Evolutionary conservation across 192 early-diverging fungal genomes (phyloP).

Genomic region (Borealophlyctis nickersoniae): DNA sequence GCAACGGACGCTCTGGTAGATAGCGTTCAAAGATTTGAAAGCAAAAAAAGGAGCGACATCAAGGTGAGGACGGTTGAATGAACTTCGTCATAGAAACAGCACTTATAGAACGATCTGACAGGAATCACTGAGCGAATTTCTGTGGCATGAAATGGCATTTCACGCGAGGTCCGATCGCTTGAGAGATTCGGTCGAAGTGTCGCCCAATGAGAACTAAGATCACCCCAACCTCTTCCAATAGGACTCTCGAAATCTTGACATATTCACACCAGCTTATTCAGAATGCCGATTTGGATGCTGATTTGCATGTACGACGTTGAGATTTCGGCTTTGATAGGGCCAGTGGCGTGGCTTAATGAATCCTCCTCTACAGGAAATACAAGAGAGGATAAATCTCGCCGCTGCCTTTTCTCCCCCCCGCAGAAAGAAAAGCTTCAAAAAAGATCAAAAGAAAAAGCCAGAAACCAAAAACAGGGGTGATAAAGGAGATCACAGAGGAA

Average conservation of each 20-base stretch:
- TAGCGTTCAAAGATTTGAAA: constrained; percentile 31
- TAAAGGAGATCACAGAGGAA: too few relatives aligned
- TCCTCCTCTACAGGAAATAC: neutral
- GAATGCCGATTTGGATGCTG: constrained; percentile 16
- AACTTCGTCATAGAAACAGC: neutral
- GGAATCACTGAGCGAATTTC: constrained; percentile 16
- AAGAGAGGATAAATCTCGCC: neutral
- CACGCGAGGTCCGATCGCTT: too few relatives aligned
- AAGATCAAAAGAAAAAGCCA: too few relatives aligned
- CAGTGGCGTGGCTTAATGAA: neutral
- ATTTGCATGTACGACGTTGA: constrained; percentile 11
- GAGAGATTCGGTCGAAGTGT: too few relatives aligned
- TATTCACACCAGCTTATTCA: constrained; percentile 25
- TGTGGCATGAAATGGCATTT: constrained; percentile 25
- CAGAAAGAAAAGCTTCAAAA: neutral
- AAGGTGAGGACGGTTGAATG: constrained; percentile 3
- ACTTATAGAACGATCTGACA: neutral
- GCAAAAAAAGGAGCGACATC: constrained; percentile 27
- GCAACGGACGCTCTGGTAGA: constrained; percentile 29
- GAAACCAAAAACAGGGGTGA: too few relatives aligned
- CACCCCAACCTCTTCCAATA: too few relatives aligned
- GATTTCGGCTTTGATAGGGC: too few relatives aligned
- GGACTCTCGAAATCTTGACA: constrained; percentile 27
- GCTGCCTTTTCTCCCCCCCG: neutral
- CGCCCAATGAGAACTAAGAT: too few relatives aligned